A percentile compares a stretch with the other conserved stretches of the same genome.
phyloP scores from a whole-genome alignment of 768 basidiomycete species.

The Leucogyrophana mollusca region DNA sequence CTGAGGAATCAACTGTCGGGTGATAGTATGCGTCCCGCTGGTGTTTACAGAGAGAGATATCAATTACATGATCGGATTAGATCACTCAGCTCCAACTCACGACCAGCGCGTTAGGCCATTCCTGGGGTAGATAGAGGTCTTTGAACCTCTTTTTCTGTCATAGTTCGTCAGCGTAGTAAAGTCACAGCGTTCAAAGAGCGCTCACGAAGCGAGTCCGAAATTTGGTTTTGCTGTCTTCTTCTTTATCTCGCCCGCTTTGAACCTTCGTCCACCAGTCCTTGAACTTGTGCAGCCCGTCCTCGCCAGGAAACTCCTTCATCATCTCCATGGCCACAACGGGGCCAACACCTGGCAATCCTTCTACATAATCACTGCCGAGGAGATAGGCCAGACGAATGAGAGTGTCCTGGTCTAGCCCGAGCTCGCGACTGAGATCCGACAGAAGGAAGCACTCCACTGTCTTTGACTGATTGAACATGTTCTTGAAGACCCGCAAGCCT shows the following conservation, averaged over 20 bases:
- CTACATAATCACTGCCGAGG: conserved; percentile 95
- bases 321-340: conserved; percentile 97
- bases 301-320: conserved; percentile 87
- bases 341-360: conserved; percentile 88
- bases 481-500: conserved; percentile 93
- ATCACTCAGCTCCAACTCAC: conserved; percentile 43
- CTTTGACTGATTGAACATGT: conserved; percentile 99
- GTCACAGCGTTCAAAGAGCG: conserved; percentile 8
- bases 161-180: conserved; percentile 12
- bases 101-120: conserved; percentile 93
- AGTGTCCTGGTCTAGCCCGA: conserved; percentile 82
- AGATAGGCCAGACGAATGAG: conserved; percentile 90
- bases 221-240: conserved; percentile 67
- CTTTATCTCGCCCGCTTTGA: conserved; percentile 82
- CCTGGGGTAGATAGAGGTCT: conserved; percentile 69
- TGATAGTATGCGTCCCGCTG: conserved; percentile 93
- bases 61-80: neutral
- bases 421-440: conserved; percentile 80
- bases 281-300: conserved; percentile 82
- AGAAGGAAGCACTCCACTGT: conserved; percentile 95
- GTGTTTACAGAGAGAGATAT: neutral
- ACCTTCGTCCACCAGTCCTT: conserved; percentile 94
- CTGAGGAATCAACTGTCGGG: conserved; percentile 86
- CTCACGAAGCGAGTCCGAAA: conserved; percentile 87
- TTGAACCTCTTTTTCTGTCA: conserved; percentile 87